phyloP scores from a whole-genome alignment of 495 filamentous ascomycete species.

The Pseudotulostoma volvatum region DNA sequence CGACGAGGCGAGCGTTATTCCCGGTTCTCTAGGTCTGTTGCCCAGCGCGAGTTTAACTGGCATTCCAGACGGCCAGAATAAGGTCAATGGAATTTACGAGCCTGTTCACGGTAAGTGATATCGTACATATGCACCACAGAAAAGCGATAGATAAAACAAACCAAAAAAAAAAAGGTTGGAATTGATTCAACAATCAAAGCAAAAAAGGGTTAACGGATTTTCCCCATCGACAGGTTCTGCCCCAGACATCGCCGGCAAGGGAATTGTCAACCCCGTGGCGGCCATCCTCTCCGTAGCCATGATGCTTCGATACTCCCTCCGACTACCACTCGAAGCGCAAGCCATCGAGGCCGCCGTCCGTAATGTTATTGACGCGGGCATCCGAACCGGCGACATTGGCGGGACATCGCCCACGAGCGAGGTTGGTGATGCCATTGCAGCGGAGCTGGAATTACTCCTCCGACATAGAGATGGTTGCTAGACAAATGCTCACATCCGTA shows the following conservation, averaged over 20 bases:
- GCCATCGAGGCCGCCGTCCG: slow-evolving; percentile 36
- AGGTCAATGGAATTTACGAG: slow-evolving; percentile 72
- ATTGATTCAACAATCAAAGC: no score
- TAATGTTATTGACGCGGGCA: slow-evolving; percentile 35
- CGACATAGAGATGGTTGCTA: no score
- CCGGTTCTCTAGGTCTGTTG: slow-evolving; percentile 75
- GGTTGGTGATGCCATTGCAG: slow-evolving; percentile 36
- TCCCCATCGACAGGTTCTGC: slow-evolving; percentile 33
- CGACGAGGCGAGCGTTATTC: slow-evolving; percentile 93
- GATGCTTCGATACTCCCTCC: slow-evolving; percentile 41
- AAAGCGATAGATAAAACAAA: no score
- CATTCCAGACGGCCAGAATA: slow-evolving; percentile 53
- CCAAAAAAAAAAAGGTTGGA: no score
- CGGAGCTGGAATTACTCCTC: slow-evolving; percentile 27
- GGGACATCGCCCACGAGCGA: slow-evolving; percentile 34
- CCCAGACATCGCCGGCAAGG: slow-evolving; percentile 59
- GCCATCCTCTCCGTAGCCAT: slow-evolving; percentile 38
- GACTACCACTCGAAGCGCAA: slow-evolving; percentile 31
- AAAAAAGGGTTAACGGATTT: no score
- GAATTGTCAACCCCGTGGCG: slow-evolving; percentile 62
- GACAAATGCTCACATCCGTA: no score
- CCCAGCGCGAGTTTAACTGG: slow-evolving; percentile 80
- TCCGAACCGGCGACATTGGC: slow-evolving; percentile 38
- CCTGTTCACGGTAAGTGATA: slow-evolving; percentile 76
- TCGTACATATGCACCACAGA: no score